Percentiles rank a stretch among this genome's conserved stretches.
Conservation (phyloP, 345 rosid genomes). For the Arabidopsis suecica region DNA sequence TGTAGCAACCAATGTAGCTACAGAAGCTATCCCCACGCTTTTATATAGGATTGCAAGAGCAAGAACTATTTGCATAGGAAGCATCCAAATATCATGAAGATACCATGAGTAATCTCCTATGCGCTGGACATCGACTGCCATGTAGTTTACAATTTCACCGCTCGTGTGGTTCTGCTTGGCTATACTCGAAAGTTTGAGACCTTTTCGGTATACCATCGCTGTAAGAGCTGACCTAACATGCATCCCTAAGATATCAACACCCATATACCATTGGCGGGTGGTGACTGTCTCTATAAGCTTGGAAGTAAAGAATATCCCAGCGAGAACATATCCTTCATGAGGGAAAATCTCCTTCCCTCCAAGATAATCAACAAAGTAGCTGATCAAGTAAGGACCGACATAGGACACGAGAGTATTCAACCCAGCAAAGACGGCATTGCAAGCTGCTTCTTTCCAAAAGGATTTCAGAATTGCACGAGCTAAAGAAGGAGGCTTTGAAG, state of each 20-base stretch:
- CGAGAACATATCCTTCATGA: slow-evolving; percentile 95
- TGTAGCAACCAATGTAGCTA: slow-evolving; percentile 92
- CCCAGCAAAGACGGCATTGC: slow-evolving; percentile 92
- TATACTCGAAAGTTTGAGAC: slow-evolving; percentile 86
- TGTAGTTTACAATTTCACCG: slow-evolving; percentile 94
- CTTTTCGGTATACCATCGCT: slow-evolving; percentile 93
- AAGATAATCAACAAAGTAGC: slow-evolving; percentile 94
- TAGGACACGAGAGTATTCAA: slow-evolving; percentile 91
- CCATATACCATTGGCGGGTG: slow-evolving; percentile 98
- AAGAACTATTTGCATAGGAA: slow-evolving; percentile 93
- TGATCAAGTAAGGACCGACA: slow-evolving; percentile 94
- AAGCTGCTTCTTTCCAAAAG: slow-evolving; percentile 96
- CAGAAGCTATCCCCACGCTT: slow-evolving; percentile 94
- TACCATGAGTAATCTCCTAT: slow-evolving; percentile 98
- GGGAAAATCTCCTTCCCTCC: slow-evolving; percentile 86
- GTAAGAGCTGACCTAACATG: slow-evolving; percentile 98
- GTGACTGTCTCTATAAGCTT: slow-evolving; percentile 95
- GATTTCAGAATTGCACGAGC: slow-evolving; percentile 89
- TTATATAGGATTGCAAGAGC: slow-evolving; percentile 94
- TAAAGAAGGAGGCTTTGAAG: slow-evolving; percentile 83
- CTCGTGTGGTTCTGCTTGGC: slow-evolving; percentile 95
- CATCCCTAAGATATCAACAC: slow-evolving; percentile 99
- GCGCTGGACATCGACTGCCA: slow-evolving; percentile 99
- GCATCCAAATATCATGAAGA: slow-evolving; percentile 99
- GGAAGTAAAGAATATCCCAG: slow-evolving; percentile 89